phyloP scores from a whole-genome alignment of 148 eudicot species.

The Drosera capensis region DNA sequence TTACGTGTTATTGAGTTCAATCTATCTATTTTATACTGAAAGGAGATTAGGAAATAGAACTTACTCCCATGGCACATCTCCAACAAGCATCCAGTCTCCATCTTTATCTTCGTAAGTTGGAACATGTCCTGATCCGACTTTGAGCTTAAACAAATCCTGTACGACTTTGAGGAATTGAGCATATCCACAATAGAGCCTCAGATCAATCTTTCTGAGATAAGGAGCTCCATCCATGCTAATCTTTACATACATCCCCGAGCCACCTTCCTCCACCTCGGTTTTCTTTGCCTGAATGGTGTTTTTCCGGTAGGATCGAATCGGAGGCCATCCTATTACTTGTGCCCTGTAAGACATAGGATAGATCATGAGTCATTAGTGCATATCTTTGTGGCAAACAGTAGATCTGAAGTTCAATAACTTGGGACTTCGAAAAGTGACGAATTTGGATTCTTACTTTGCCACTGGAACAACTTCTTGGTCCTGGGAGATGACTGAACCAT shows the following conservation, averaged over 20 bases:
- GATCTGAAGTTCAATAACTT: background rate
- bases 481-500: slow-evolving; percentile 4
- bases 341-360: slow-evolving; percentile 9
- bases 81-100: slow-evolving; percentile 24
- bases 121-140: slow-evolving; percentile 16
- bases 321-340: slow-evolving; percentile 29
- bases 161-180: slow-evolving; percentile 13
- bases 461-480: slow-evolving; percentile 7
- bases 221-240: slow-evolving; percentile 33
- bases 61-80: slow-evolving; percentile 32
- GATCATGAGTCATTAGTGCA: background rate
- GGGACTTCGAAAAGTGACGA: background rate
- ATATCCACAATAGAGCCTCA: slow-evolving; percentile 15
- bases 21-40: too few relatives aligned
- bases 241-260: slow-evolving; percentile 12
- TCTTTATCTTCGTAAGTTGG: slow-evolving; percentile 26
- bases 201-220: slow-evolving; percentile 22
- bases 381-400: background rate
- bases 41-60: too few relatives aligned
- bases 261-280: slow-evolving; percentile 8
- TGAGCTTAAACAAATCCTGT: slow-evolving; percentile 19
- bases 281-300: slow-evolving; percentile 16
- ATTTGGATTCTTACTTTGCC: slow-evolving; percentile 12
- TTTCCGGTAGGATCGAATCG: slow-evolving; percentile 20
- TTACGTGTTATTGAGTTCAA: too few relatives aligned